A percentile compares a stretch with the other conserved stretches of the same genome.
Conservation (phyloP, 345 rosid genomes). For the Ceriops zippeliana region DNA sequence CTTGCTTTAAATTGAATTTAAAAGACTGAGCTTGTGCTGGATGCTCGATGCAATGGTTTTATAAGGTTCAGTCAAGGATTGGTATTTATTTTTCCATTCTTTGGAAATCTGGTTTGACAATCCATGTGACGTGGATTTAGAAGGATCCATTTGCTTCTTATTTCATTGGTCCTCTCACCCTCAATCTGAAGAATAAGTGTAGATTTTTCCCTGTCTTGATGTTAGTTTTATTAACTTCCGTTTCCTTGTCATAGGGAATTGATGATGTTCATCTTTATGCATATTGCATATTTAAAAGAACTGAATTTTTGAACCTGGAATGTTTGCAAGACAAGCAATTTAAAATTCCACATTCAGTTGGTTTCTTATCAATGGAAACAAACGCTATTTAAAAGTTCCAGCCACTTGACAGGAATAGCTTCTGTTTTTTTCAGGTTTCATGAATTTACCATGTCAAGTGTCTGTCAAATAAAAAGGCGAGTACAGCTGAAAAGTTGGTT, state of each 20-base stretch:
- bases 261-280: neutral
- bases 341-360: neutral
- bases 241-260: no score
- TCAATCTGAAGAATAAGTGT: neutral
- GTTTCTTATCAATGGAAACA: neutral
- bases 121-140: neutral
- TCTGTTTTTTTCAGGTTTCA: conserved; percentile 40
- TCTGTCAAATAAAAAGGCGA: conserved; percentile 27
- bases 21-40: no score
- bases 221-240: neutral
- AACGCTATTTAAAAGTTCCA: neutral
- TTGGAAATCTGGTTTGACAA: no score
- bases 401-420: neutral
- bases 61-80: no score
- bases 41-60: no score
- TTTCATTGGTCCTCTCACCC: neutral
- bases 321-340: neutral
- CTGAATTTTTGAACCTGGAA: neutral
- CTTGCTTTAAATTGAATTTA: neutral
- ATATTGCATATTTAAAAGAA: neutral
- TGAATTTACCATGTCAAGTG: conserved; percentile 21
- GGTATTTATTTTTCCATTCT: no score
- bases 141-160: neutral
- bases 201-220: neutral
- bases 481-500: conserved; percentile 20